Evolutionary conservation across 345 rosid species (phyloP).

Genomic region (Syzygium aromaticum): DNA sequence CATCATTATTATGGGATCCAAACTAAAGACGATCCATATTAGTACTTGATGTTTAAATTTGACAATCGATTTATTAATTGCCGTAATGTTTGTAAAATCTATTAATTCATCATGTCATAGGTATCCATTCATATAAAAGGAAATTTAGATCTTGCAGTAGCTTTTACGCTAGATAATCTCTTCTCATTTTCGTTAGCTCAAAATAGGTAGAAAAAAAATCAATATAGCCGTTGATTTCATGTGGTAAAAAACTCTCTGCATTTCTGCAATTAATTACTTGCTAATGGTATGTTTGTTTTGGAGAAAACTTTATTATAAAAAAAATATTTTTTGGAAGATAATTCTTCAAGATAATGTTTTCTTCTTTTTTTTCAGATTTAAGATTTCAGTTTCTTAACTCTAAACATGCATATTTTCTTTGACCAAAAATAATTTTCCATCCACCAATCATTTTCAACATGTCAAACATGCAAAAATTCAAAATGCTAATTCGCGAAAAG

Average conservation of each 20-base stretch:
- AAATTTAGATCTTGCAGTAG: background rate
- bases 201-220: accelerated
- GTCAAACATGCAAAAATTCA: too few relatives aligned
- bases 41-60: background rate
- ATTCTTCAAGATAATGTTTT: too few relatives aligned
- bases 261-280: accelerated
- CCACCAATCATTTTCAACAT: too few relatives aligned
- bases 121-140: background rate
- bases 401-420: too few relatives aligned
- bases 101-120: background rate
- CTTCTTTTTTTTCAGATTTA: too few relatives aligned
- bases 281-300: accelerated
- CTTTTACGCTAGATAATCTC: background rate
- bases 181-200: background rate
- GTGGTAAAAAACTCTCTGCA: accelerated
- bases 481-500: too few relatives aligned
- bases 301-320: background rate
- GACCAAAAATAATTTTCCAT: too few relatives aligned
- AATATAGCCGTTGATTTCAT: accelerated
- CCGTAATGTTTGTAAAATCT: background rate
- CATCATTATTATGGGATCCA: accelerated
- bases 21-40: background rate
- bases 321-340: too few relatives aligned
- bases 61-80: background rate
- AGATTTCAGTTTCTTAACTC: too few relatives aligned